Percentiles rank a stretch among this genome's conserved stretches.
These are phyloP conservation scores for Cryptococcus depauperatus DNA, from an alignment of 1,284 basidiomycete species.

Conservation along the genomic window DNA sequence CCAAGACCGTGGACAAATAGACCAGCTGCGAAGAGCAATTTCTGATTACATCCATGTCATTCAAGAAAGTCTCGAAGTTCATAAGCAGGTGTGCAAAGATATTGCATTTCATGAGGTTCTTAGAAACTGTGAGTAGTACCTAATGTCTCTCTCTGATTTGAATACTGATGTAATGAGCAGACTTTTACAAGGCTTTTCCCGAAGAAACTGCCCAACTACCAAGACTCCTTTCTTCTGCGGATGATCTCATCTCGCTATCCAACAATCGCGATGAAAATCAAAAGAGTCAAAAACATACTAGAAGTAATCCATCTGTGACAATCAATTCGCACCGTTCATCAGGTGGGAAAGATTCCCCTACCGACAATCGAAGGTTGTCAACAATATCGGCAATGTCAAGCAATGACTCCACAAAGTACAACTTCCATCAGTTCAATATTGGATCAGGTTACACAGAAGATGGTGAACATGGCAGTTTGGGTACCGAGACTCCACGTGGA, in stretches of 20 bases:
- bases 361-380: no score
- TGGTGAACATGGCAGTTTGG: no score
- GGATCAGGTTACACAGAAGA: no score
- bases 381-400: no score
- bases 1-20: conserved; percentile 60
- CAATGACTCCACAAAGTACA: no score
- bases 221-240: not conserved
- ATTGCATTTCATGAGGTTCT: conserved; percentile 84
- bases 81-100: conserved; percentile 78
- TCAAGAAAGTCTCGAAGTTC: conserved; percentile 72
- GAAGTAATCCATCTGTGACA: not conserved
- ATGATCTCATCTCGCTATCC: no score
- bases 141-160: not conserved
- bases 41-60: conserved; percentile 79
- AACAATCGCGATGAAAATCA: no score
- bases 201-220: conserved; percentile 59
- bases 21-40: conserved; percentile 63
- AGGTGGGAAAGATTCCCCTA: no score
- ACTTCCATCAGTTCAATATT: no score
- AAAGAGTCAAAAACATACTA: no score
- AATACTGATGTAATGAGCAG: conserved; percentile 16
- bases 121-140: conserved; percentile 54
- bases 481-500: not conserved
- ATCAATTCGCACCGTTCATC: not conserved
- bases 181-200: conserved; percentile 82